These are phyloP conservation scores for Pleurotus sapidus DNA, from an alignment of 768 basidiomycete species.

Conservation along the genomic window DNA sequence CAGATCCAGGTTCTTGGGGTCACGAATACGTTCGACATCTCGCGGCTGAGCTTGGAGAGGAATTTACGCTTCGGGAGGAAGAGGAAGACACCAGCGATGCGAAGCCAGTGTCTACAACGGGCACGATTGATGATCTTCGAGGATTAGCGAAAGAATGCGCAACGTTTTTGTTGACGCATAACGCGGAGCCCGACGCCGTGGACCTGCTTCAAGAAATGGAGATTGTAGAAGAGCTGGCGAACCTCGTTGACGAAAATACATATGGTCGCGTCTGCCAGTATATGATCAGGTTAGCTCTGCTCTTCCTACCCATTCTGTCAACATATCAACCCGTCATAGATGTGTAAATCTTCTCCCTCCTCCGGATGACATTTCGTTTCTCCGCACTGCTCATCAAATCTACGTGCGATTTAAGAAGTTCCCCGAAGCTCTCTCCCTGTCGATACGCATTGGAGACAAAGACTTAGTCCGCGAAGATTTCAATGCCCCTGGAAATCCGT, in stretches of 20 bases:
- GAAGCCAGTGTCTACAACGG: conserved; percentile 33
- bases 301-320: not conserved
- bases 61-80: conserved; percentile 73
- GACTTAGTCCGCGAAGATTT: conserved; percentile 86
- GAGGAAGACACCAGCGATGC: conserved; percentile 30
- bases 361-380: conserved; percentile 89
- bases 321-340: conserved; percentile 30
- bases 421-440: conserved; percentile 86
- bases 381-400: conserved; percentile 84
- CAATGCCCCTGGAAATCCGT: conserved; percentile 86
- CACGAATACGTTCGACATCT: conserved; percentile 98
- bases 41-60: conserved; percentile 94
- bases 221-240: conserved; percentile 73
- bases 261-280: conserved; percentile 90
- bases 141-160: conserved; percentile 81
- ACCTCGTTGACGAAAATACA: conserved; percentile 84
- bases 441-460: conserved; percentile 80
- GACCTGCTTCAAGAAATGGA: conserved; percentile 94
- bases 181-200: conserved; percentile 97
- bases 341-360: conserved; percentile 90
- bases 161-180: conserved; percentile 85
- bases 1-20: conserved; percentile 96
- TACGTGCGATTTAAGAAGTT: conserved; percentile 86
- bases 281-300: conserved; percentile 76
- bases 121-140: conserved; percentile 73